These are phyloP conservation scores for Gnetum montanum DNA, from an alignment of 75 land plant species.

Conservation along the genomic window DNA sequence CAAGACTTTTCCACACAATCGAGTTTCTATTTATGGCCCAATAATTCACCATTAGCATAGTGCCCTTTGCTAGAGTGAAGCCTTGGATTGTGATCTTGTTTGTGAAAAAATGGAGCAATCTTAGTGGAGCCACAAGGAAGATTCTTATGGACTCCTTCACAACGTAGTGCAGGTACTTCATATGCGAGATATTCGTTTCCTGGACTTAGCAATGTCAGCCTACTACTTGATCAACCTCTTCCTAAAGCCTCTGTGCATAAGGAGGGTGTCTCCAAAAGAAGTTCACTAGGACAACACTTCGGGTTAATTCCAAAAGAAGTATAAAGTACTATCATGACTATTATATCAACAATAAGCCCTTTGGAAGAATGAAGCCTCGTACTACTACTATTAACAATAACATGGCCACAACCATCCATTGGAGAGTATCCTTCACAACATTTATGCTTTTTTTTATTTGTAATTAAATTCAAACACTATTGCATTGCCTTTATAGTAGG, in stretches of 20 bases:
- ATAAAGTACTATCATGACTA: too few species aligned
- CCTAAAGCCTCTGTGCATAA: neutral
- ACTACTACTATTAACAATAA: too few species aligned
- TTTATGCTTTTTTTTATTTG: too few species aligned
- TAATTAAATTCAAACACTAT: too few species aligned
- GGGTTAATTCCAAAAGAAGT: too few species aligned
- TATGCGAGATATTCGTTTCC: neutral
- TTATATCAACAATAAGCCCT: too few species aligned
- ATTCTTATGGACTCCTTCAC: neutral
- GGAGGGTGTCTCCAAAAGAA: neutral
- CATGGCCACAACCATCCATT: too few species aligned
- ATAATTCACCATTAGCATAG: neutral
- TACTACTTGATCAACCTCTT: neutral
- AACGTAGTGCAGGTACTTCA: conserved; percentile 2
- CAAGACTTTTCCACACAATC: neutral
- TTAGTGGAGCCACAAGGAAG: neutral
- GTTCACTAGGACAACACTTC: too few species aligned
- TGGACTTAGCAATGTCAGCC: neutral
- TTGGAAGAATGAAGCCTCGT: too few species aligned
- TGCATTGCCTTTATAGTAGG: too few species aligned
- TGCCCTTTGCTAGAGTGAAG: neutral
- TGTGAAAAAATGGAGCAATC: neutral
- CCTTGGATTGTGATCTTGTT: neutral
- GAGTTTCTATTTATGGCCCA: conserved; percentile 3
- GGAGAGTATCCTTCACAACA: too few species aligned